Percentiles rank a stretch among this genome's conserved stretches.
These are phyloP conservation scores for Serendipita sp. DNA, from an alignment of 768 basidiomycete species.

Conservation along the genomic window DNA sequence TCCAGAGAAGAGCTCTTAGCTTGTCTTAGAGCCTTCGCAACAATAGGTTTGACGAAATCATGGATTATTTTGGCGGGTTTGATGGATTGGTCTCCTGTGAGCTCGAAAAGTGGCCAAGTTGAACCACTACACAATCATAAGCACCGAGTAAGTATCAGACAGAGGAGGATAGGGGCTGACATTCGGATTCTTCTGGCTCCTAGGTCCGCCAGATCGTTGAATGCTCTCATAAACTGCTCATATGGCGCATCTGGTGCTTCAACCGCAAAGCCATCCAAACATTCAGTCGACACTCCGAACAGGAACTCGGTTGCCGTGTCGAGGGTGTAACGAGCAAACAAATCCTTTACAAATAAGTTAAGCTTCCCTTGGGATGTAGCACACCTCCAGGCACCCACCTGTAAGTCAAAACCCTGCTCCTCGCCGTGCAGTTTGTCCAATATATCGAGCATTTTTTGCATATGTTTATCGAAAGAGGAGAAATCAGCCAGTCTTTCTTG, in stretches of 20 bases:
- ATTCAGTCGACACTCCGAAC: constrained; percentile 51
- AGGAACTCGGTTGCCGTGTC: constrained; percentile 61
- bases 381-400: constrained; percentile 2
- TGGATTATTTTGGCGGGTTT: constrained; percentile 23
- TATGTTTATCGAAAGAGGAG: constrained; percentile 45
- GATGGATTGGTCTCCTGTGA: constrained; percentile 23
- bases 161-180: constrained; percentile 3
- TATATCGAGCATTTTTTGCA: constrained; percentile 21
- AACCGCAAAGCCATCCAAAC: background rate
- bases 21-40: constrained; percentile 29
- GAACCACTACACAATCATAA: constrained; percentile 9
- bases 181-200: constrained; percentile 10
- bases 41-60: constrained; percentile 44
- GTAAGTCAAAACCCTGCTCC: constrained; percentile 8
- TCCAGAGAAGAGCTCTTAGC: background rate
- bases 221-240: constrained; percentile 9
- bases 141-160: background rate
- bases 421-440: constrained; percentile 7
- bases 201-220: constrained; percentile 7
- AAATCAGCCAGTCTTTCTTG: constrained; percentile 58
- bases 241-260: background rate
- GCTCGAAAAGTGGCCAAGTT: constrained; percentile 28
- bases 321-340: constrained; percentile 49
- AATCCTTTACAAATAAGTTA: constrained; percentile 29
- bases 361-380: background rate